Base-by-base conservation (phyloP, 352 stramenopile genomes). In the Phytophthora vignae region DNA sequence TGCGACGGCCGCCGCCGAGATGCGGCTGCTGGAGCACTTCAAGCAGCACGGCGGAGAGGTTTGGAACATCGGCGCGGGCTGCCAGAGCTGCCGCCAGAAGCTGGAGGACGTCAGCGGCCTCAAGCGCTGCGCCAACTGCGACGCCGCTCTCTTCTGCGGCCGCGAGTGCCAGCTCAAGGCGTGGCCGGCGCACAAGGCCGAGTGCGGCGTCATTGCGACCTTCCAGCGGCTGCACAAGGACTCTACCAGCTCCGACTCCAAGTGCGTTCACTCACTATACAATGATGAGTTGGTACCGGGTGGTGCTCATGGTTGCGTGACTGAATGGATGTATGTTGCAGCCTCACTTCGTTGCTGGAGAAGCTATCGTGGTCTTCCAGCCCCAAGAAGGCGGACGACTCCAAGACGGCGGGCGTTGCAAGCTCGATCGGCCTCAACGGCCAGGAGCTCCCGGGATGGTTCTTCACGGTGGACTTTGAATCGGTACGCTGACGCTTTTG, bases 21-120 rank as follows among this genome's bases (percentile, higher is more conserved):
- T 65, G 67, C 85, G 87, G 22, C 64, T 94, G 57, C 75, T 93
- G 54, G 84, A 92, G 49, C 85, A 94, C 73, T 92, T 92, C 55
- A 88, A 91, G 75, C 63, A 87, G n/a, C 75, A 86, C 46, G 87
- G 87, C 15, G 87, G 85, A 36, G 87, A 92, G 48, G 87, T 94
- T 49, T 93, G 85, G 85, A 83, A 60, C n/a, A 84, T 93, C 49
- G 85, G 85, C 31, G 54, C 46, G 15, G 85, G 83, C 15, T 93
- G 85, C 55, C 74, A 93, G 54, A 78, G 69, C 66, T 93, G 85
- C 65, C 82, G 82, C 52, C 52, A 82, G 56, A 85, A 73, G 36
- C 36, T 78, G 7, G 76, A 87, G 27, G 76, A 90, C 71, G 69
- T 69, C 15, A 81, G 67, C 46, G 60, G 58, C 17, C 69, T 93